Conservation (phyloP, 1,284 basidiomycete species). For the Puccinia novopanici region DNA sequence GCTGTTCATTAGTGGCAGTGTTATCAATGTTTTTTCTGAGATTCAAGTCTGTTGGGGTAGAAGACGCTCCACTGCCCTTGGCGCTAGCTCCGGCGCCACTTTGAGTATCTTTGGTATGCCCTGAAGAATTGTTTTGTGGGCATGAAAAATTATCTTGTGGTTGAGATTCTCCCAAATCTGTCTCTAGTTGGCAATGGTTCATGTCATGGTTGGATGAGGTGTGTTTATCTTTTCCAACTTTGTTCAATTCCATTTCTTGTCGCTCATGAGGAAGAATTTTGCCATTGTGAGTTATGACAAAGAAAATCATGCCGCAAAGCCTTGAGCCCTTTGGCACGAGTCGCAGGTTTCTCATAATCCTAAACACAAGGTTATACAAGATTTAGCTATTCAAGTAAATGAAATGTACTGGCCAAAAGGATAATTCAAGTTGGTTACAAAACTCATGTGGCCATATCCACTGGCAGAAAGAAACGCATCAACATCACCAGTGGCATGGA, state of each 20-base stretch:
- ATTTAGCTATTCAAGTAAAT: no score
- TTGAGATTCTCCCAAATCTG: no score
- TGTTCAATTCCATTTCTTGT: not conserved
- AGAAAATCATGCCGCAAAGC: slow-evolving; percentile 54
- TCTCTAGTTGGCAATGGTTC: not conserved
- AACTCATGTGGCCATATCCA: slow-evolving; percentile 53
- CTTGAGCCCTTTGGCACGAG: slow-evolving; percentile 35
- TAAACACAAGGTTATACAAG: no score
- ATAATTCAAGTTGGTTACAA: no score
- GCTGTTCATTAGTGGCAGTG: not conserved
- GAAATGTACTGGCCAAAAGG: no score
- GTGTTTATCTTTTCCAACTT: not conserved
- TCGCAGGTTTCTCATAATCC: slow-evolving; percentile 63
- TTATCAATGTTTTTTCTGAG: not conserved
- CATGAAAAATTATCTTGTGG: no score
- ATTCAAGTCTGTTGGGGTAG: slow-evolving; percentile 2
- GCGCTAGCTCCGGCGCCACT: slow-evolving; percentile 20
- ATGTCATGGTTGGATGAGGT: not conserved
- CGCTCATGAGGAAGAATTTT: slow-evolving; percentile 51
- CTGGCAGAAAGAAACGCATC: slow-evolving; percentile 67
- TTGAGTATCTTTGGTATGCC: no score
- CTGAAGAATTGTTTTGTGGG: no score
- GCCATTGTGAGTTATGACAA: slow-evolving; percentile 56
- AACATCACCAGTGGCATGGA: slow-evolving; percentile 71
- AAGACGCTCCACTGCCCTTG: slow-evolving; percentile 16